A percentile compares a stretch with the other conserved stretches of the same genome.
phyloP scores from a whole-genome alignment of 495 filamentous ascomycete genomes.

The Margaritispora aquatica region DNA sequence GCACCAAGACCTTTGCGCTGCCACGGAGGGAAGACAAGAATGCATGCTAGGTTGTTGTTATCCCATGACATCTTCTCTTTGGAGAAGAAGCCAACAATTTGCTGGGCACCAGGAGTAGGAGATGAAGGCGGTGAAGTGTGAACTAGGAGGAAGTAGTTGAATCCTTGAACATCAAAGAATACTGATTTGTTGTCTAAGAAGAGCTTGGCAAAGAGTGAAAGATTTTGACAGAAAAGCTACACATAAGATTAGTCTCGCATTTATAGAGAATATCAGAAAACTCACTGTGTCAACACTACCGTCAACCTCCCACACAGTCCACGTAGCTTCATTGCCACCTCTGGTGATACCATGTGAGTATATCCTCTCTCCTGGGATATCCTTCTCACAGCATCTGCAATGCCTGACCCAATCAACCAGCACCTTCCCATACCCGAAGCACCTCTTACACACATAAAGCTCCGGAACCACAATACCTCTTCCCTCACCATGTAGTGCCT shows the following conservation, averaged over 20 bases:
- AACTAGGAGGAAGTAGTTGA: slow-evolving; percentile 90
- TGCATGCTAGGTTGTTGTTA: slow-evolving; percentile 96
- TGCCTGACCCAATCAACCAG: slow-evolving; percentile 48
- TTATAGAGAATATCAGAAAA: slow-evolving; percentile 13
- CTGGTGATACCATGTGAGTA: slow-evolving; percentile 48
- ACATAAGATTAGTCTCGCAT: slow-evolving; percentile 1
- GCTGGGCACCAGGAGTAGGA: slow-evolving; percentile 12
- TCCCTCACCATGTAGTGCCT: slow-evolving; percentile 25
- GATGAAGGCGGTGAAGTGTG: slow-evolving; percentile 36
- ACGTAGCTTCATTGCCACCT: slow-evolving; percentile 48
- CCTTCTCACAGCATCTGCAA: slow-evolving; percentile 34
- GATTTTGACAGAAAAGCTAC: slow-evolving; percentile 87
- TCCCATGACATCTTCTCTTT: slow-evolving; percentile 99
- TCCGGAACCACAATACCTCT: slow-evolving; percentile 40
- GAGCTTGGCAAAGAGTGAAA: slow-evolving; percentile 94
- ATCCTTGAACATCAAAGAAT: slow-evolving; percentile 92
- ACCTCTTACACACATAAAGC: slow-evolving; percentile 85
- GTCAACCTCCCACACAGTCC: slow-evolving; percentile 83
- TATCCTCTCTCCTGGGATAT: slow-evolving; percentile 38
- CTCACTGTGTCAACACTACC: slow-evolving; percentile 71
- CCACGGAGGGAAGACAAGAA: slow-evolving; percentile 93
- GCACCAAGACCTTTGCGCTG: slow-evolving; percentile 84
- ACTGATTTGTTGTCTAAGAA: slow-evolving; percentile 98
- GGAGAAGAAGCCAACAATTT: slow-evolving; percentile 89
- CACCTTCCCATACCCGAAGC: slow-evolving; percentile 86